Conservation (phyloP, 2,329 filamentous ascomycete species). For the Xylaria sp. region DNA sequence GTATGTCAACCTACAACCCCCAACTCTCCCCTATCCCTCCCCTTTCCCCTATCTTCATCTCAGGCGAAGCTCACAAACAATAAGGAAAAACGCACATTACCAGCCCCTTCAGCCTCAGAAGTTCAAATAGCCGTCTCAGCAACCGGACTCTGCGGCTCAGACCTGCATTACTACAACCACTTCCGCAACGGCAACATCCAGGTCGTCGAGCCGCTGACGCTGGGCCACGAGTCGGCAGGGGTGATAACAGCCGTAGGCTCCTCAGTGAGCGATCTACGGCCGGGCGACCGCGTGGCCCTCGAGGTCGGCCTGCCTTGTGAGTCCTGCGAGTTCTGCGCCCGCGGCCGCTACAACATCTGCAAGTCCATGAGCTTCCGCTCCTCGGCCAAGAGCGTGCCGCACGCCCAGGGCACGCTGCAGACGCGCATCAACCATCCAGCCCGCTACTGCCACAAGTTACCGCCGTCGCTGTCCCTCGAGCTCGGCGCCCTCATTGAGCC, state of each 20-base stretch:
- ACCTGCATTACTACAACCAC: slow-evolving; percentile 74
- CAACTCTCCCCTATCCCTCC: background rate
- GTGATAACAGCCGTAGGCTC: slow-evolving; percentile 70
- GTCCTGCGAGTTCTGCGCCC: slow-evolving; percentile 59
- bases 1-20: slow-evolving; percentile 52
- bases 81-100: slow-evolving; percentile 65
- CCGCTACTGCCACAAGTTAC: slow-evolving; percentile 68
- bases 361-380: slow-evolving; percentile 66
- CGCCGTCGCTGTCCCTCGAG: slow-evolving; percentile 59
- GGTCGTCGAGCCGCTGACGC: slow-evolving; percentile 63
- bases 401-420: slow-evolving; percentile 69
- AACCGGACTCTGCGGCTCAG: slow-evolving; percentile 75
- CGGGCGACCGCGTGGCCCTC: slow-evolving; percentile 76
- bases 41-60: background rate
- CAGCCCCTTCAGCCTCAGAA: slow-evolving; percentile 65
- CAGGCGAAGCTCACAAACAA: background rate
- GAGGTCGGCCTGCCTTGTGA: slow-evolving; percentile 68
- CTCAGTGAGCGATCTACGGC: slow-evolving; percentile 64
- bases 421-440: slow-evolving; percentile 67
- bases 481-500: slow-evolving; percentile 69
- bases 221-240: slow-evolving; percentile 78
- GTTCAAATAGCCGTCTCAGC: slow-evolving; percentile 70
- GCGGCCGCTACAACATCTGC: slow-evolving; percentile 73
- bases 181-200: slow-evolving; percentile 74
- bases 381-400: slow-evolving; percentile 67